Evolutionary conservation across 257 asterid species (phyloP).

Genomic region (Capsicum pubescens): DNA sequence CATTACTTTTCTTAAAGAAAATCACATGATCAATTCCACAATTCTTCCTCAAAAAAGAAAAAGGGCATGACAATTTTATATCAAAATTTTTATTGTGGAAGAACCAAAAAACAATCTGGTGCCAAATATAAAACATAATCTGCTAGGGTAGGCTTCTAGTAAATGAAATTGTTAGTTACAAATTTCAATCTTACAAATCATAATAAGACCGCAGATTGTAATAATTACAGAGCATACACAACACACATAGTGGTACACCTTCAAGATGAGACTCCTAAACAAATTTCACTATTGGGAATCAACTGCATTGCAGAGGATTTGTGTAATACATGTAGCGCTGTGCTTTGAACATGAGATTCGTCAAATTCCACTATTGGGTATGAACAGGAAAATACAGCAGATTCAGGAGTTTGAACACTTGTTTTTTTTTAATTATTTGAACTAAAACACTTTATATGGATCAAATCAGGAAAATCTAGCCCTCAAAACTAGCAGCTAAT

Average conservation of each 20-base stretch:
- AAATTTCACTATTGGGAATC: neutral
- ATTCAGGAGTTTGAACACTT: neutral
- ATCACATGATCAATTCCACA: slow-evolving; percentile 11
- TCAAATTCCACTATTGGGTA: neutral
- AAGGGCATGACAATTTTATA: neutral
- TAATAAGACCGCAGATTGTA: neutral
- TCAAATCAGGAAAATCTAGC: slow-evolving; percentile 12
- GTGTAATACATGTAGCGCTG: neutral
- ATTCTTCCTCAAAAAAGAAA: slow-evolving; percentile 2
- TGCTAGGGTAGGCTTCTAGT: slow-evolving; percentile 4
- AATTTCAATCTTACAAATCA: neutral
- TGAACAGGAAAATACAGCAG: slow-evolving; percentile 17
- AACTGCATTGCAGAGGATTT: neutral
- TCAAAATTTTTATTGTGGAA: neutral
- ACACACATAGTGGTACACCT: slow-evolving; percentile 1
- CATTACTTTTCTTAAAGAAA: neutral
- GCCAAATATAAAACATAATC: neutral
- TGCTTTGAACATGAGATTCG: neutral
- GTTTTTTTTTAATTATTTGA: neutral
- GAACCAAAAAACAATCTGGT: neutral
- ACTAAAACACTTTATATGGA: neutral
- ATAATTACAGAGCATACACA: slow-evolving; percentile 20
- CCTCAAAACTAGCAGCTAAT: neutral
- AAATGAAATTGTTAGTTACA: neutral
- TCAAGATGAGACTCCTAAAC: neutral